Percentiles rank a stretch among this genome's conserved stretches.
These are phyloP conservation scores for Sporothrix humicola DNA, from an alignment of 2,329 filamentous ascomycete genomes.

Conservation along the genomic window DNA sequence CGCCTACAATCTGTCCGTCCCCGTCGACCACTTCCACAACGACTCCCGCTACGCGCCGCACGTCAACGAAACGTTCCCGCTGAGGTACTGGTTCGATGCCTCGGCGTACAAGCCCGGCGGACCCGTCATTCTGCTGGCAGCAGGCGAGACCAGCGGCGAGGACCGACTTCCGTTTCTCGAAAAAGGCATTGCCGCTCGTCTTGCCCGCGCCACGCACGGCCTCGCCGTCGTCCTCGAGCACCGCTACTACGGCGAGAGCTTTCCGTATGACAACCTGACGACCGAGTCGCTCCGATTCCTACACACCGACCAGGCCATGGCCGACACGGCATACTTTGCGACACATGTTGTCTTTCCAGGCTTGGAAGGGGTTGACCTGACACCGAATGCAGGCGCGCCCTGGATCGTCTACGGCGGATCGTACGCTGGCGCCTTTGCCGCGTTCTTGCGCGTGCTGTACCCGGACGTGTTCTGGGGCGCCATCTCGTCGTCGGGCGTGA, in stretches of 20 bases:
- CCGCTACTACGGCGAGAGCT: conserved; percentile 82
- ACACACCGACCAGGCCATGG: conserved; percentile 80
- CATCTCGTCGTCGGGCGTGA: conserved; percentile 81
- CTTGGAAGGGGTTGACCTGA: conserved; percentile 60
- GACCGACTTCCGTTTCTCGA: conserved; percentile 72
- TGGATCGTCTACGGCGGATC: conserved; percentile 85
- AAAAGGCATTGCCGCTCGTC: conserved; percentile 75
- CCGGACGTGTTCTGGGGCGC: conserved; percentile 79
- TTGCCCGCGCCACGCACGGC: conserved; percentile 73
- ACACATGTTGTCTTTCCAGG: conserved; percentile 73
- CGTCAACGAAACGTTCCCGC: conserved; percentile 66
- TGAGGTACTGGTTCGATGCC: conserved; percentile 85
- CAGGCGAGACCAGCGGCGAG: conserved; percentile 71
- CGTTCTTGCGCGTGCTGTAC: conserved; percentile 76
- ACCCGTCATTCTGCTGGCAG: conserved; percentile 77
- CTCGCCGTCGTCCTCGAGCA: conserved; percentile 84
- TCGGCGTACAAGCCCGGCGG: conserved; percentile 76
- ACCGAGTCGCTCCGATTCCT: conserved; percentile 78
- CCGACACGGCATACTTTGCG: conserved; percentile 82
- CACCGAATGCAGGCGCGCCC: conserved; percentile 53
- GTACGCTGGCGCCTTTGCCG: conserved; percentile 80
- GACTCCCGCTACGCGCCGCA: conserved; percentile 79
- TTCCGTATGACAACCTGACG: conserved; percentile 68
- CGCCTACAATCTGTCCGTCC: conserved; percentile 53
- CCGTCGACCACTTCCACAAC: conserved; percentile 84